Base-by-base conservation (phyloP, 2,329 filamentous ascomycete genomes). In the Tolypocladium ovalisporum region DNA sequence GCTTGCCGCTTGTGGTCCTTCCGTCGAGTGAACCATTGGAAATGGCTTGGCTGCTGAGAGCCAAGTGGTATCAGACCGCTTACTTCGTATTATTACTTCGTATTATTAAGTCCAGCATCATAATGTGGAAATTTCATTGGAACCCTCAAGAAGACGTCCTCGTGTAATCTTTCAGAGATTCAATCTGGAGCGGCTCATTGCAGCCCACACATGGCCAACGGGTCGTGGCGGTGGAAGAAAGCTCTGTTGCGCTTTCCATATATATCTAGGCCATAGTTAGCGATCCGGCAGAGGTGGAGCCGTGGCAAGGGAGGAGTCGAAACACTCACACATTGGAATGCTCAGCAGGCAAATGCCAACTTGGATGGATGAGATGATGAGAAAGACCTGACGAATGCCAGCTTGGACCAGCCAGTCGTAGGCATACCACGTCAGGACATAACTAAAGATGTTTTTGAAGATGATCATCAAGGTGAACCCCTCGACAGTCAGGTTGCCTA, bases 401-500 rank as follows among this genome's bases (percentile, higher is more conserved):
- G 83, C 83, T 1, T 74, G 62, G 12, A 87, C 78, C 32, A 96
- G 78, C 92, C 93, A 97, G 58, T 91, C 79, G 65, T 90, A 96
- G 1, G 90, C 90, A 63, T 83, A 87, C 69, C 86, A 95, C 0
- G 92, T 96, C 57, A 97, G 76, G 8, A 85, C 83, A 65, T 95
- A 97, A 61, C 86, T 89, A 75, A 97, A 96, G 61, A 97, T 81
- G 72, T 97, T 96, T 74, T 97, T 97, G 79, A 97, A 96, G 56
- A 96, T 86, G 62, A 96, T 81, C 69, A 94, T 82, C 72, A 90
- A 89, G 0, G 91, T 96, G 70, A 96, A 96, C 8, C 86, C 89
- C 72, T 97, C 92, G 53, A 96, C 83, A 1, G 89, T 84, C 57
- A 96, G 83, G 60, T 93, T 86, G 9, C 86, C 87, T 89, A 56